Evolutionary conservation across 1,284 basidiomycete genomes (phyloP), one percentile per base, ranked within the genome.

Genomic region (Microbotryum lychnidis-dioicae): DNA sequence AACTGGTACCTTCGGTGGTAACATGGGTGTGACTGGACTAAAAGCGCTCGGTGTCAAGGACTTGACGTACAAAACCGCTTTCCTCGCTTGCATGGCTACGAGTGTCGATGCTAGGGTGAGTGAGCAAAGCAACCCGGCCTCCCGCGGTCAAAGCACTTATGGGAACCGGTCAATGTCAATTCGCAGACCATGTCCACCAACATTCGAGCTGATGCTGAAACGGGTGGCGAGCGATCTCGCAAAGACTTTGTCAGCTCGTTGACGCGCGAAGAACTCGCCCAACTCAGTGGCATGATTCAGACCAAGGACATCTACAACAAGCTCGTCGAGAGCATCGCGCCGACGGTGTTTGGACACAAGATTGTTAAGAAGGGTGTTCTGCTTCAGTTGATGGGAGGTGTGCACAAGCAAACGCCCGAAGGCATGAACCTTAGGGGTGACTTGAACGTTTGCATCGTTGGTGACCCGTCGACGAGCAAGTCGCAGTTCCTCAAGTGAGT

Each of bases 361-460:
- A 93, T 97, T 58, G 92, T 97, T 70, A 98, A 98, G 79, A 98
- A 98, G 76, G 96, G 96, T 10, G 82, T 99, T 46, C 78, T 98
- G n/a, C 80, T 98, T 16, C 96, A 98, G 74, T 83, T 99, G 50
- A 91, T 99, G 90, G 94, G 96, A n/a, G 96, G 96, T 50, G 94
- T 98, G 14, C 94, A 98, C 79, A 99, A 99, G 76, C 85, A 92
- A 74, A 98, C 94, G 0, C 79, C 82, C 0, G 96, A 98, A 76
- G 96, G 96, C 51, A 98, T 98, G 83, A 85, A 97, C 74, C 81
- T 98, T 21, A 86, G 96, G 76, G 96, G 96, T 3, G 96, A 99
- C 73, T 87, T 98, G 76, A 98, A 98, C 73, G 92, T 99, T 61
- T 98, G 94, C 74, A 94, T 98, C 63, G 88, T 98, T 58, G 96